Percentiles rank a stretch among this genome's conserved stretches.
These are phyloP conservation scores for Cladorrhinum samala DNA, from an alignment of 495 filamentous ascomycete genomes.

Conservation along the genomic window DNA sequence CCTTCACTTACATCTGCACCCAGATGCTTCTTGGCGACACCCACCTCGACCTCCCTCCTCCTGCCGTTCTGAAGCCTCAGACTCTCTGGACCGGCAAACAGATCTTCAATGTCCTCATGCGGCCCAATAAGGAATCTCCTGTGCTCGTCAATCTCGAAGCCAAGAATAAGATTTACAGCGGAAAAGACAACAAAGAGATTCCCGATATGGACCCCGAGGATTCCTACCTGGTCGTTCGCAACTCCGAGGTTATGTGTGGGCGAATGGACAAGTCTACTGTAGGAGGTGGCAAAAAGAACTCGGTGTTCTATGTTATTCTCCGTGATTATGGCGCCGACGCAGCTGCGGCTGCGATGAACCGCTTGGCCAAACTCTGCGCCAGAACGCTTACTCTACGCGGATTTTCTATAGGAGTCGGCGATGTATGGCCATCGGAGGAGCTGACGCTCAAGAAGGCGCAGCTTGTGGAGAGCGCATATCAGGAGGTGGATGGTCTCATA, in stretches of 20 bases:
- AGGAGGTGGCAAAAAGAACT: conserved; percentile 94
- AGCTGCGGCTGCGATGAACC: conserved; percentile 88
- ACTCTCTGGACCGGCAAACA: conserved; percentile 97
- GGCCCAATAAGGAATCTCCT: conserved; percentile 71
- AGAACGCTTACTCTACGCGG: conserved; percentile 83
- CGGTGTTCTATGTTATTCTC: conserved; percentile 92
- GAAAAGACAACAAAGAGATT: conserved; percentile 39
- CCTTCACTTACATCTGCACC: conserved; percentile 82
- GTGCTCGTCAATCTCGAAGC: conserved; percentile 91
- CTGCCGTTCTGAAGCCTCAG: conserved; percentile 77
- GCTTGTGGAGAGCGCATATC: conserved; percentile 74
- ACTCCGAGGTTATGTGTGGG: conserved; percentile 97
- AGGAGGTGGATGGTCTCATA: conserved; percentile 79
- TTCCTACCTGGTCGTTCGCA: conserved; percentile 82
- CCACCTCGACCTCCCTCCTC: conserved; percentile 78
- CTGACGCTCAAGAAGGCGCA: conserved; percentile 64
- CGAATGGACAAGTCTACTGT: conserved; percentile 96
- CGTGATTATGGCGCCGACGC: conserved; percentile 88
- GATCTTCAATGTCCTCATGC: conserved; percentile 92
- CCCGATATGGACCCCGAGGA: conserved; percentile 82
- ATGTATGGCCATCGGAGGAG: conserved; percentile 73
- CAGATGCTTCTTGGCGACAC: conserved; percentile 86
- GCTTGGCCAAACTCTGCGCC: conserved; percentile 83
- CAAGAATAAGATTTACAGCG: conserved; percentile 74
- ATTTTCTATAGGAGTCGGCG: conserved; percentile 92